Evolutionary conservation across 768 basidiomycete genomes (phyloP).

Genomic region (Boletales sp.): DNA sequence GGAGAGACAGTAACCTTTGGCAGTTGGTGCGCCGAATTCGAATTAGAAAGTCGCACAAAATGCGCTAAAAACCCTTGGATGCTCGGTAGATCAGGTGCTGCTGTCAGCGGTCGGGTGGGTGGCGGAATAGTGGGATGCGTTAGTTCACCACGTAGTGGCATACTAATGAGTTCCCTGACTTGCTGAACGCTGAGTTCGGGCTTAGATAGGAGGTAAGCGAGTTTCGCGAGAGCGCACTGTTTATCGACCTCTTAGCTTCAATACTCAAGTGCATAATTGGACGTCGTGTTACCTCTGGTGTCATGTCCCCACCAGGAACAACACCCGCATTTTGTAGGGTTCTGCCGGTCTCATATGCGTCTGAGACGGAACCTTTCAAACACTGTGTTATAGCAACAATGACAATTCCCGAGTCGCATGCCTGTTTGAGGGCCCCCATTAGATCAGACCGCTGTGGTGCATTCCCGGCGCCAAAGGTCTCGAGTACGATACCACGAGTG

Average conservation of each 20-base stretch:
- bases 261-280: not conserved
- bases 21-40: conserved; percentile 35
- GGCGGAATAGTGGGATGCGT: conserved; percentile 49
- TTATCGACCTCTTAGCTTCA: not conserved
- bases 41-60: conserved; percentile 60
- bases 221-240: conserved; percentile 86
- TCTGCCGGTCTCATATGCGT: conserved; percentile 78
- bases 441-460: conserved; percentile 81
- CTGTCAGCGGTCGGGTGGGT: conserved; percentile 37
- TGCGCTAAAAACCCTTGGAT: conserved; percentile 66
- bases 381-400: conserved; percentile 94
- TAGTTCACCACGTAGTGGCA: conserved; percentile 86
- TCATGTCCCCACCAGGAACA: conserved; percentile 88
- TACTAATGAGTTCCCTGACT: conserved; percentile 71
- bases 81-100: conserved; percentile 49
- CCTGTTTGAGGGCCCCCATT: conserved; percentile 70
- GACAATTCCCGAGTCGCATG: conserved; percentile 78
- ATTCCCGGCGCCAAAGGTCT: conserved; percentile 92
- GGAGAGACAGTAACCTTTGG: conserved; percentile 37
- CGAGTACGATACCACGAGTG: conserved; percentile 78
- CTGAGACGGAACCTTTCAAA: conserved; percentile 78
- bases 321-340: conserved; percentile 70
- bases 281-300: conserved; percentile 68
- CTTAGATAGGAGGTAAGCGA: conserved; percentile 88
- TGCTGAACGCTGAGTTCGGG: conserved; percentile 63